A percentile compares a stretch with the other conserved stretches of the same genome.
Evolutionary conservation across 2,329 filamentous ascomycete genomes (phyloP).

Genomic region (Arachnomyces sp.): DNA sequence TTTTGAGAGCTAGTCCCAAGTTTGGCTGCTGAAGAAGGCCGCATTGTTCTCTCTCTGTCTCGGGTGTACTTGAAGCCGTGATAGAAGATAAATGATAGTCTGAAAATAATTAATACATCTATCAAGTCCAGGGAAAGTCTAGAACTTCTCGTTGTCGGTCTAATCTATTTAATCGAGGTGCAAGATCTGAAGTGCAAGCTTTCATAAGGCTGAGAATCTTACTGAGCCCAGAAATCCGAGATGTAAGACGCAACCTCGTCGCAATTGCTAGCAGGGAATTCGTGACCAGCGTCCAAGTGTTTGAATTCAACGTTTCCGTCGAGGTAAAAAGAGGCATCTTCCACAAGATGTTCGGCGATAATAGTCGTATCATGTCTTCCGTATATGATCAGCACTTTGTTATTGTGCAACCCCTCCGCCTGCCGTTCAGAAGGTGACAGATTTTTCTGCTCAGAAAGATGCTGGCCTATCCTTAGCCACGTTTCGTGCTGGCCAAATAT

Average conservation of each 20-base stretch:
- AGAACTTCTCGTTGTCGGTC: no score
- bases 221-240: slow-evolving; percentile 30
- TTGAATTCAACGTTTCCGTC: slow-evolving; percentile 53
- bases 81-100: no score
- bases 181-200: no score
- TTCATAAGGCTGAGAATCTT: no score
- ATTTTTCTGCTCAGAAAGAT: slow-evolving; percentile 39
- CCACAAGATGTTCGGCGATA: slow-evolving; percentile 54
- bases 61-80: no score
- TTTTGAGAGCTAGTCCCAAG: no score
- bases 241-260: slow-evolving; percentile 52
- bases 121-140: no score
- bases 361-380: slow-evolving; percentile 62
- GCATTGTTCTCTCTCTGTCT: no score
- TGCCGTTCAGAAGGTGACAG: slow-evolving; percentile 19
- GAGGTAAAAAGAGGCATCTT: slow-evolving; percentile 53
- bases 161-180: no score
- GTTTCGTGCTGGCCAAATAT: slow-evolving; percentile 51
- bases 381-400: slow-evolving; percentile 57
- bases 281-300: slow-evolving; percentile 59
- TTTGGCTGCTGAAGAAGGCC: no score
- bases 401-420: slow-evolving; percentile 27
- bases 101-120: no score
- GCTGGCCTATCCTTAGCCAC: slow-evolving; percentile 52
- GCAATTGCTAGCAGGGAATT: slow-evolving; percentile 58